A percentile compares a stretch with the other conserved stretches of the same genome.
These are phyloP conservation scores for Erysimum pusillum DNA, from an alignment of 441 rosid genomes.

Conservation along the genomic window DNA sequence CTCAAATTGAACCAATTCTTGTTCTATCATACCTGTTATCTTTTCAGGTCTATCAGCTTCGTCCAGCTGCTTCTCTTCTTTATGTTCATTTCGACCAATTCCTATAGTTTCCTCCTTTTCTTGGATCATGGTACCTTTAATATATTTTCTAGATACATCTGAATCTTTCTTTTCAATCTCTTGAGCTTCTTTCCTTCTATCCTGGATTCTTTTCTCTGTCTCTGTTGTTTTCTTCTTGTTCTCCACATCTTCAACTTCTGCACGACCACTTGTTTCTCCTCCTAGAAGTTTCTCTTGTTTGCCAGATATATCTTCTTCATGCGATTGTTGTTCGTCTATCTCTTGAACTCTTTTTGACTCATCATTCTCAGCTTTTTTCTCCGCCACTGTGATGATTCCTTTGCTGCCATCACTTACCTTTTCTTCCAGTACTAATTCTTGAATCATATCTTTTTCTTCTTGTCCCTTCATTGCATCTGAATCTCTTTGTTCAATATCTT, in stretches of 20 bases:
- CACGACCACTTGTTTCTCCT: constrained; percentile 15
- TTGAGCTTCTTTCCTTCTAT: constrained; percentile 4
- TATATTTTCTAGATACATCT: constrained; percentile 3
- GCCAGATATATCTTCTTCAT: constrained; percentile 17
- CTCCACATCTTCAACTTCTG: constrained; percentile 24
- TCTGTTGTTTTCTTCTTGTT: constrained; percentile 15
- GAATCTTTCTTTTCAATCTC: not conserved
- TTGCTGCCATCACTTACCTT: constrained; percentile 16
- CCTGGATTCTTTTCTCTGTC: not conserved
- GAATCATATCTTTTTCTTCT: constrained; percentile 17
- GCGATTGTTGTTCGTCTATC: not conserved
- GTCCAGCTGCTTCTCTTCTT: constrained; percentile 10
- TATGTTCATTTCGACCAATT: constrained; percentile 3
- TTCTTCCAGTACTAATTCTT: constrained; percentile 17
- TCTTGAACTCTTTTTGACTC: constrained; percentile 7
- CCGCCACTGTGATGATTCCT: not conserved
- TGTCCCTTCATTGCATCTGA: constrained; percentile 7
- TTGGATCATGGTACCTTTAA: constrained; percentile 23
- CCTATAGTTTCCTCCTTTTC: constrained; percentile 46
- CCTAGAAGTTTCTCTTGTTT: constrained; percentile 3
- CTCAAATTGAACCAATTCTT: constrained; percentile 5
- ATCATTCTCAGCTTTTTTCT: constrained; percentile 1
- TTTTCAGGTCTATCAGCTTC: constrained; percentile 15
- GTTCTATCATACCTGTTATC: constrained; percentile 4
- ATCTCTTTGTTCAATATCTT: not conserved